A percentile compares a stretch with the other conserved stretches of the same genome.
Evolutionary conservation across 495 filamentous ascomycete genomes (phyloP).

Genomic region (Aspergillus ellipticus): DNA sequence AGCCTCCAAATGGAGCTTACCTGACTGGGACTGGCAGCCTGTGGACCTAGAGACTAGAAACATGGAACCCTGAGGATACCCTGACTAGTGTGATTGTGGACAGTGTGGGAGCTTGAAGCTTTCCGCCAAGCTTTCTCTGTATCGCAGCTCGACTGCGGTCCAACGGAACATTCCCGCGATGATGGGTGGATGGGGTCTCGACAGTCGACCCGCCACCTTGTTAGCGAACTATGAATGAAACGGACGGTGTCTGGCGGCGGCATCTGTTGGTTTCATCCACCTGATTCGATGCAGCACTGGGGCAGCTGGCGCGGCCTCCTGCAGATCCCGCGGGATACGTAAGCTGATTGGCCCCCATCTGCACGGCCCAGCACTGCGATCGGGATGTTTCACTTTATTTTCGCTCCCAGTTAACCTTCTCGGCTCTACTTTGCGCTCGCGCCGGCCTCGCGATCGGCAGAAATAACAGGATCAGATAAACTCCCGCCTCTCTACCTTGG

Average conservation of each 20-base stretch:
- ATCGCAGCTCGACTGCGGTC: neutral
- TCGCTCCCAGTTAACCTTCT: neutral
- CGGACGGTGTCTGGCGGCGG: neutral
- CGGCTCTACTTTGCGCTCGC: neutral
- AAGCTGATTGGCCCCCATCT: neutral
- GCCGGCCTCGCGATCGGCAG: neutral
- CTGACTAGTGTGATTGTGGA: no score
- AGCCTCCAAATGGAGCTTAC: neutral
- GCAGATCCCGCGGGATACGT: neutral
- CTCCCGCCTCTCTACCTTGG: neutral
- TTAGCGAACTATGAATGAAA: neutral
- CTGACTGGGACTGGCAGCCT: neutral
- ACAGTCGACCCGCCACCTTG: neutral
- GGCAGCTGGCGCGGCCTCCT: neutral
- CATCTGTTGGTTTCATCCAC: neutral
- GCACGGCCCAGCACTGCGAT: neutral
- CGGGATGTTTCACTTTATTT: slow-evolving; percentile 7
- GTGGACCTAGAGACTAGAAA: neutral
- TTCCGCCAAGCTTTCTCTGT: neutral
- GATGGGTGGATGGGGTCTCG: neutral
- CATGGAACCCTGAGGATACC: neutral
- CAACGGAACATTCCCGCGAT: neutral
- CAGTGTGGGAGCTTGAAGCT: neutral
- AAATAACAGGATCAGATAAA: neutral
- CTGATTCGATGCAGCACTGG: neutral